Evolutionary conservation across 2,329 filamentous ascomycete species (phyloP).

Genomic region (Colletotrichum sp.): DNA sequence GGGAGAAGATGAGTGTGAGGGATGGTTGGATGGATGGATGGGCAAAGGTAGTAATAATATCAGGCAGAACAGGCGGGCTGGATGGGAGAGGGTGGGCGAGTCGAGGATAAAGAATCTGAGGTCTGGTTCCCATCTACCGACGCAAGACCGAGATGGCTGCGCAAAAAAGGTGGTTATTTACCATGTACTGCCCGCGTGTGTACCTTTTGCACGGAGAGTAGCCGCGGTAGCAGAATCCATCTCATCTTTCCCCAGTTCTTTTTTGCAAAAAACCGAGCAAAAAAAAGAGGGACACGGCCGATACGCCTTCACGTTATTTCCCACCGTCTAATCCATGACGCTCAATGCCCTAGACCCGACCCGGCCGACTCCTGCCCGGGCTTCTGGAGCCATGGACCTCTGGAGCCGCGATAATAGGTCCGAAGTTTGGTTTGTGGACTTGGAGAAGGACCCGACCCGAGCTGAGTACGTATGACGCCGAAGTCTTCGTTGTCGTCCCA

Average conservation of each 20-base stretch:
- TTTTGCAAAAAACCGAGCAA: background rate
- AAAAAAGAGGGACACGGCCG: slow-evolving; percentile 8
- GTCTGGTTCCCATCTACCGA: slow-evolving; percentile 1
- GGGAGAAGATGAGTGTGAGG: slow-evolving; percentile 5
- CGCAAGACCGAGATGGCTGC: slow-evolving; percentile 15
- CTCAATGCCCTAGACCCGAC: slow-evolving; percentile 7
- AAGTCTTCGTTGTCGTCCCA: slow-evolving; percentile 3
- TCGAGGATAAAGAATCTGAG: slow-evolving; percentile 10
- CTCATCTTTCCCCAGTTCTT: slow-evolving; percentile 11
- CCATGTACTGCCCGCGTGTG: background rate
- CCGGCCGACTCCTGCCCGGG: background rate
- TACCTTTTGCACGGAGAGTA: slow-evolving; percentile 3
- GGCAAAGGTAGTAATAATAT: background rate
- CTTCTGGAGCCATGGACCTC: background rate
- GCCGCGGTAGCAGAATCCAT: slow-evolving; percentile 17
- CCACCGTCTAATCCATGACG: slow-evolving; percentile 16
- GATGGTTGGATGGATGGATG: background rate
- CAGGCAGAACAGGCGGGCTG: background rate
- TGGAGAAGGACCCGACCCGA: slow-evolving; percentile 2
- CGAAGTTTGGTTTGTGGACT: slow-evolving; percentile 11
- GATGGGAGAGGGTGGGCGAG: background rate
- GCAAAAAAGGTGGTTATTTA: background rate
- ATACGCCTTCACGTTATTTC: slow-evolving; percentile 10
- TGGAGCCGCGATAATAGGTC: slow-evolving; percentile 20
- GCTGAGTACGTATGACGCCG: slow-evolving; percentile 15